Evolutionary conservation across 371 early-diverging fungal species (phyloP), one percentile per base, ranked within the genome.

Genomic region (Thermomucor indicae-seudaticae): DNA sequence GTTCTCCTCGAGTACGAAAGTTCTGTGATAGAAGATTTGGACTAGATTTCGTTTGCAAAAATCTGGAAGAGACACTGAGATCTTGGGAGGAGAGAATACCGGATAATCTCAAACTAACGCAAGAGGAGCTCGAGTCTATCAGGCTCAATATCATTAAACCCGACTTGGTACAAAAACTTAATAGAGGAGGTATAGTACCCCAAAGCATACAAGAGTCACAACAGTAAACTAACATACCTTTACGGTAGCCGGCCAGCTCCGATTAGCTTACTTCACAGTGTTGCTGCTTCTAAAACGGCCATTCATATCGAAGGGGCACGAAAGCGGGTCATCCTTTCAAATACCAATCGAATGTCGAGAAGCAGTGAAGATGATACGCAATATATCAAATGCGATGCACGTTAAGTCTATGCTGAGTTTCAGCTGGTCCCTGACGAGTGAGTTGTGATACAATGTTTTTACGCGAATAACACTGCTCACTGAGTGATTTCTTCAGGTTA

Each of bases 391-490:
- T 25, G 49, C n/a, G 2, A 58, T 67, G 4, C 47, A 60, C 2
- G 16, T 51, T 6, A 37, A 30, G 12, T 31, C 44, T 6, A 29
- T 67, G 12, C 16, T 71, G n/a, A 56, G 47, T 27, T 44, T 60
- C 38, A 55, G 58, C 19, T 71, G 72, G 72, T 62, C 67, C 6
- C 29, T 71, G 29, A 55, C 57, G 25, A 58, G 66, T 69, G 58
- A 59, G 47, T 57, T 3, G 3, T 37, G 32, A 32, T 32, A 27
- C 12, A 19, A 35, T 42, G 43, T 19, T 19, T 14, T 24, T n/a
- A 17, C 1, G n/a, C 20, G 17, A 29, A 45, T 28, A 10, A 34
- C 10, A 22, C 16, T 51, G 43, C 19, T 42, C 16, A 43, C 35
- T 34, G 34, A 32, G 30, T 45, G n/a, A 34, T 19, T 20, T 14